Base-by-base conservation (phyloP, 1,284 basidiomycete genomes). In the Trichosporon ovoides region DNA sequence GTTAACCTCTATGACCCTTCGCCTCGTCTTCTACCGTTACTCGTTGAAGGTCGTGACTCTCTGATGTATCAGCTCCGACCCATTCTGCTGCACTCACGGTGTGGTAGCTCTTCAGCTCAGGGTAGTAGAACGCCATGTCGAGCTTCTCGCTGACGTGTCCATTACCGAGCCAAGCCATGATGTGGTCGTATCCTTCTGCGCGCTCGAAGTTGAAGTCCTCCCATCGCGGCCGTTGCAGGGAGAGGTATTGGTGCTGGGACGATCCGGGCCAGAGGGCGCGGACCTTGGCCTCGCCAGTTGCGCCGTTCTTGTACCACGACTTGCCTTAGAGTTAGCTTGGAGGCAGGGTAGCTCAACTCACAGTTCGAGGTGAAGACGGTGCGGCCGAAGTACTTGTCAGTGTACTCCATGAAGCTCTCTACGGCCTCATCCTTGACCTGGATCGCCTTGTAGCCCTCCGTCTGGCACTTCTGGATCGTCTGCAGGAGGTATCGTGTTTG, bases 151-250 rank as follows among this genome's bases (percentile, higher is more conserved):
- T 36, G 10, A 61, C 43, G 53, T 61, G 43, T 19, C 60, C 60
- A 19, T 61, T 43, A 2, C 60, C 60, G 18, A 61, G 60, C 60
- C 60, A 61, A 18, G 48, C 53, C 60, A 61, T 61, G 1, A 36
- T 28, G 33, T 58, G 43, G 18, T 38, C 28, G 56, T 56, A 61
- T 7, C 40, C 60, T 2, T 20, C n/a, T 10, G 9, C 33, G 51
- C 53, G 50, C 38, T 55, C 40, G 43, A 58, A 69, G 5, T 68
- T 59, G 48, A 56, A 74, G 55, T 74, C 73, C 56, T 75, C 73
- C 68, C 68, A 75, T 1, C 72, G 65, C 1, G 70, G 69, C 43
- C 69, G n/a, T 18, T 55, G 58, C 52, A 68, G 57, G 19, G 68
- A 55, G 50, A 67, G 55, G 31, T 68, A 58, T 24, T 55, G 40